phyloP scores from a whole-genome alignment of 139 green algal genomes.

The Desmodesmus armatus region DNA sequence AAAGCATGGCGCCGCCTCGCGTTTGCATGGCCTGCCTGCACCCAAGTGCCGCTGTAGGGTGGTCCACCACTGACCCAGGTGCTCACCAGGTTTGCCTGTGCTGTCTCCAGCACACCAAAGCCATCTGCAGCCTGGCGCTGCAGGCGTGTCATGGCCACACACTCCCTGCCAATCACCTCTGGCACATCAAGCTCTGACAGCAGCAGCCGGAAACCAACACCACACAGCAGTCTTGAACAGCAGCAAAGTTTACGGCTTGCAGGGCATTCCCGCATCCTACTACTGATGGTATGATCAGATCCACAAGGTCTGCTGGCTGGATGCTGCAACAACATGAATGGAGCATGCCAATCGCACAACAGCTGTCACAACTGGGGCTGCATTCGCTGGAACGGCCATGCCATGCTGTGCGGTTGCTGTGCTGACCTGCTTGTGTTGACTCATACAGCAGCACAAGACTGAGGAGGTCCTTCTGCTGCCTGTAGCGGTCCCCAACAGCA shows the following conservation, averaged over 20 bases:
- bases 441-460: constrained; percentile 60
- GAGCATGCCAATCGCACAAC: neutral
- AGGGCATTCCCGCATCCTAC: no score
- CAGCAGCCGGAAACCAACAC: neutral
- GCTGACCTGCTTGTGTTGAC: constrained; percentile 28
- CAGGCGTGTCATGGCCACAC: constrained; percentile 1
- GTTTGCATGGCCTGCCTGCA: neutral
- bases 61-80: neutral
- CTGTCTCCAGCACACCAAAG: constrained; percentile 41
- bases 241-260: no score
- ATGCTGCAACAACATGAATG: no score
- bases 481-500: constrained; percentile 57
- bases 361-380: no score
- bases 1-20: neutral
- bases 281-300: no score
- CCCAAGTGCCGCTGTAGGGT: neutral
- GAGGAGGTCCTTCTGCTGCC: constrained; percentile 50
- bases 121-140: constrained; percentile 40
- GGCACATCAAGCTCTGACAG: constrained; percentile 48
- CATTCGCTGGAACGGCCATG: neutral
- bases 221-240: neutral
- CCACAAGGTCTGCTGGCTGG: no score
- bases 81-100: constrained; percentile 40
- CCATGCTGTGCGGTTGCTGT: no score
- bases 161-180: constrained; percentile 1